Conservation (phyloP, 345 rosid species). For the Hirschfeldia incana region DNA sequence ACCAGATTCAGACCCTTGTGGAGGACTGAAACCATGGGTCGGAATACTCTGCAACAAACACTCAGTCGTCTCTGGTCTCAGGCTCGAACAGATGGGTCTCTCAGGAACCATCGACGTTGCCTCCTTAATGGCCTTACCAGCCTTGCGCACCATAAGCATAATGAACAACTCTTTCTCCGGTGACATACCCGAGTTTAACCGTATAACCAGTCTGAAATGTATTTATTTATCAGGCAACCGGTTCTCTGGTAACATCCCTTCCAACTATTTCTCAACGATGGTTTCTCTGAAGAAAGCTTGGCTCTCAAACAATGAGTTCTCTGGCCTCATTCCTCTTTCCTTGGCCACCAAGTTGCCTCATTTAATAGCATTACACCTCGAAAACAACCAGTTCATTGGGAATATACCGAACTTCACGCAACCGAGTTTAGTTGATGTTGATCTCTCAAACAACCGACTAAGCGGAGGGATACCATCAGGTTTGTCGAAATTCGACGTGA, state of each 20-base stretch:
- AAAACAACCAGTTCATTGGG: slow-evolving; percentile 62
- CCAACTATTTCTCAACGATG: slow-evolving; percentile 55
- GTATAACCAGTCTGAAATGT: slow-evolving; percentile 49
- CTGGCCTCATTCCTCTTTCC: slow-evolving; percentile 62
- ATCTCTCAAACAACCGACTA: slow-evolving; percentile 64
- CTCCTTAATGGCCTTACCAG: slow-evolving; percentile 46
- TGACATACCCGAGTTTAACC: slow-evolving; percentile 56
- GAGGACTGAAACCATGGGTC: slow-evolving; percentile 39
- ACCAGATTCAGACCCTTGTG: slow-evolving; percentile 55
- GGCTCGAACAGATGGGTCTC: slow-evolving; percentile 58
- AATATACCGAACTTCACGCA: slow-evolving; percentile 50
- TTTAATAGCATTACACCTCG: slow-evolving; percentile 58
- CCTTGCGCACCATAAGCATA: slow-evolving; percentile 64
- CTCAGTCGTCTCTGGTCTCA: slow-evolving; percentile 55
- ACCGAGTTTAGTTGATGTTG: slow-evolving; percentile 41
- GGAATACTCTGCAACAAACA: slow-evolving; percentile 61
- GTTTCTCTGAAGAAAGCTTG: slow-evolving; percentile 54
- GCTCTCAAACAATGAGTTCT: slow-evolving; percentile 61
- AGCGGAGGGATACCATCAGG: slow-evolving; percentile 62
- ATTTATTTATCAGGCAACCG: slow-evolving; percentile 59
- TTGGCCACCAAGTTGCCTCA: slow-evolving; percentile 41
- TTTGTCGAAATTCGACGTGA: slow-evolving; percentile 47
- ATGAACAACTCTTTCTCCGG: slow-evolving; percentile 69
- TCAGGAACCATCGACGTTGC: slow-evolving; percentile 62
- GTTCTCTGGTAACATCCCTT: slow-evolving; percentile 67